These are phyloP conservation scores for Epichloe gansuensis DNA, from an alignment of 2,329 filamentous ascomycete species.

Conservation along the genomic window DNA sequence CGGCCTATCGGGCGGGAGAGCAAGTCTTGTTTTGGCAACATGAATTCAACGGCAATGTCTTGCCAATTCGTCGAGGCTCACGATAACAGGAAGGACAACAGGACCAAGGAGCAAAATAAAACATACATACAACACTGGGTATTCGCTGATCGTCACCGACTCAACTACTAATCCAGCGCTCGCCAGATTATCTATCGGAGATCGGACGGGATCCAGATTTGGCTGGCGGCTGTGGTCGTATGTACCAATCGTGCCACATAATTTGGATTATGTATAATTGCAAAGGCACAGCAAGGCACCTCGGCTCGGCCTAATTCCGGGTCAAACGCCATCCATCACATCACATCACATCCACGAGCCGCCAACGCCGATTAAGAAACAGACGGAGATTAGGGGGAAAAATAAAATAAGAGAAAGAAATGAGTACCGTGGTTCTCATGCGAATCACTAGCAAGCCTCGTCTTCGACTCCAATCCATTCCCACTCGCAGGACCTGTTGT, in stretches of 20 bases:
- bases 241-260: neutral
- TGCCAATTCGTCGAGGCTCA: no score
- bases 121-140: conserved; percentile 5
- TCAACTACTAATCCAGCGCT: conserved; percentile 6
- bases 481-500: neutral
- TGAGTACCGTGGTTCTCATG: neutral
- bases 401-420: no score
- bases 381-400: no score
- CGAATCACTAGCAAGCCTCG: neutral
- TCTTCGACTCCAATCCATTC: neutral
- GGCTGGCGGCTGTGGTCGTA: conserved; percentile 11
- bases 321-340: neutral
- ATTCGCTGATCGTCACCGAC: conserved; percentile 2
- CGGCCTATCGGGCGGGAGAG: no score
- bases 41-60: no score
- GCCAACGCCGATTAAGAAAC: no score
- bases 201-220: conserved; percentile 12
- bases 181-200: conserved; percentile 9
- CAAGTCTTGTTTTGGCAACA: no score
- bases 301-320: neutral
- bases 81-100: neutral
- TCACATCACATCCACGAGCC: no score
- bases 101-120: neutral
- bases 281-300: neutral
- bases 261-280: no score